These are phyloP conservation scores for Fusarium sp. DNA, from an alignment of 2,329 filamentous ascomycete species.

Conservation along the genomic window DNA sequence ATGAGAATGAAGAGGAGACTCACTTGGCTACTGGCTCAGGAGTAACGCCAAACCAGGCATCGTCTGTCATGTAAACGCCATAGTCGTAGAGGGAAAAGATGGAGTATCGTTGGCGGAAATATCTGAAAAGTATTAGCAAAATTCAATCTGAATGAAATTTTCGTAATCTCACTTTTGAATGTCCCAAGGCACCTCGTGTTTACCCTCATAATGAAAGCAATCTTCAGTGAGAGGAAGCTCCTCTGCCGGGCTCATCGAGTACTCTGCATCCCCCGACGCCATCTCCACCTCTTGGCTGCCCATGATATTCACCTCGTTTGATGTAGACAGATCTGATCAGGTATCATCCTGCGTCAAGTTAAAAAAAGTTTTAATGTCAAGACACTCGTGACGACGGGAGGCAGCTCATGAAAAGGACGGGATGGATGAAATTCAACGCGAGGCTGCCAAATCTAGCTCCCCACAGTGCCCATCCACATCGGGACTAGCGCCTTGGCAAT, in stretches of 20 bases:
- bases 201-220: slow-evolving; percentile 80
- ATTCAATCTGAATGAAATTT: not conserved
- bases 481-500: slow-evolving; percentile 38
- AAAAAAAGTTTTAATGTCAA: not conserved
- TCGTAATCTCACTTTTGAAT: slow-evolving; percentile 79
- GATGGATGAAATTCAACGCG: slow-evolving; percentile 38
- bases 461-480: slow-evolving; percentile 23
- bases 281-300: slow-evolving; percentile 22
- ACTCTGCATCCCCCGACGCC: slow-evolving; percentile 27
- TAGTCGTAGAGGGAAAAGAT: slow-evolving; percentile 91
- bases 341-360: not conserved
- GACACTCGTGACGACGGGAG: not conserved
- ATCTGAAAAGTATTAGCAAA: slow-evolving; percentile 63
- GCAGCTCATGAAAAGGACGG: slow-evolving; percentile 19
- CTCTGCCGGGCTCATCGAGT: slow-evolving; percentile 56
- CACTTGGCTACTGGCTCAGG: slow-evolving; percentile 91
- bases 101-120: slow-evolving; percentile 88
- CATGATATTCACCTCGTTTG: slow-evolving; percentile 16
- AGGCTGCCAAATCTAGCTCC: slow-evolving; percentile 39
- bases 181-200: slow-evolving; percentile 81
- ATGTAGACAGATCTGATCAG: not conserved
- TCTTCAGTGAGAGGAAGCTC: slow-evolving; percentile 67
- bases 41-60: slow-evolving; percentile 97
- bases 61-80: slow-evolving; percentile 89
- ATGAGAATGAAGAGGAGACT: slow-evolving; percentile 42